Percentiles rank a stretch among this genome's conserved stretches.
phyloP scores from a whole-genome alignment of 225 moss, liverwort and hornwort species.

The Thuidium tamariscinum region DNA sequence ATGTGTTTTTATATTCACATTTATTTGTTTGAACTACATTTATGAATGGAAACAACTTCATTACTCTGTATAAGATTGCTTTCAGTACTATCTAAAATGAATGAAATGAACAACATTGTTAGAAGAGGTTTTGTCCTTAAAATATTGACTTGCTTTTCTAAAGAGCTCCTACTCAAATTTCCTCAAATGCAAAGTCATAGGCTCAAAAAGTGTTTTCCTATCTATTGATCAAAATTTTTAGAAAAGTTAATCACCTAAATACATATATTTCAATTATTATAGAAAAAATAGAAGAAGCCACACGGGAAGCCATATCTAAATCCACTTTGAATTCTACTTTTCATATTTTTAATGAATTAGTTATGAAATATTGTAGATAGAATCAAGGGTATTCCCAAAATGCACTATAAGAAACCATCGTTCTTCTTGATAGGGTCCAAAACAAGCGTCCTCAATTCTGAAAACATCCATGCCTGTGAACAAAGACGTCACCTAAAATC shows the following conservation, averaged over 20 bases:
- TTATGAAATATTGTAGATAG: background rate
- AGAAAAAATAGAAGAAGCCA: background rate
- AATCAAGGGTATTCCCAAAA: background rate
- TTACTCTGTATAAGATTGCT: rapidly evolving
- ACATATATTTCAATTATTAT: background rate
- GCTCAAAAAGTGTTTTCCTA: rapidly evolving
- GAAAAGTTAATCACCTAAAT: too few species aligned
- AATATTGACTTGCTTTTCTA: background rate
- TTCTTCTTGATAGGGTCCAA: too few species aligned
- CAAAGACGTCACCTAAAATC: too few species aligned
- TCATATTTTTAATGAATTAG: background rate
- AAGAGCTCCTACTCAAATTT: background rate
- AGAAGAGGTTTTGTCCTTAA: background rate
- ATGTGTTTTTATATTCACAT: background rate
- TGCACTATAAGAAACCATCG: too few species aligned
- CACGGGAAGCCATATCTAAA: background rate
- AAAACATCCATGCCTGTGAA: too few species aligned
- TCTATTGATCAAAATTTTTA: background rate
- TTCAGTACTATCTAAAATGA: rapidly evolving
- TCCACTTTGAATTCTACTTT: background rate
- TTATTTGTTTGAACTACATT: rapidly evolving
- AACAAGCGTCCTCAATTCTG: too few species aligned
- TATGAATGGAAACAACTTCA: background rate
- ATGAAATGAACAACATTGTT: background rate
- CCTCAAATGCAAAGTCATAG: rapidly evolving